These are phyloP conservation scores for Candida insectorum DNA, from an alignment of 805 yeast genomes.

Conservation along the genomic window DNA sequence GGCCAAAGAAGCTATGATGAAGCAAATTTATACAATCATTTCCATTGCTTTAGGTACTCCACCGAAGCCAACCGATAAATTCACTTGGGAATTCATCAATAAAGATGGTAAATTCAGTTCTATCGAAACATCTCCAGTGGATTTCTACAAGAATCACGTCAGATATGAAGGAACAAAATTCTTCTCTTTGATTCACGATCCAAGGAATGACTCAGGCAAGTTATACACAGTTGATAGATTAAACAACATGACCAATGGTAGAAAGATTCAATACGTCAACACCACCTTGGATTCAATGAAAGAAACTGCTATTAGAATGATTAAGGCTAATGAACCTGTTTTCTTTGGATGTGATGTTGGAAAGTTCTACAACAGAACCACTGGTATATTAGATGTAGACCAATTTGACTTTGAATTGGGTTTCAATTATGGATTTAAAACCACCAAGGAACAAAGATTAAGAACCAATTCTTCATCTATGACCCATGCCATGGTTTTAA, in stretches of 20 bases:
- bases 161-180: constrained; percentile 48
- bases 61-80: constrained; percentile 64
- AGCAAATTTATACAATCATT: constrained; percentile 62
- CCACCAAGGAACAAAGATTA: constrained; percentile 65
- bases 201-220: constrained; percentile 66
- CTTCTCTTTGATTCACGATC: constrained; percentile 77
- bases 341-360: constrained; percentile 93
- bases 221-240: constrained; percentile 70
- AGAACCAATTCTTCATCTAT: constrained; percentile 67
- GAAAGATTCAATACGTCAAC: constrained; percentile 68
- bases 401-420: constrained; percentile 64
- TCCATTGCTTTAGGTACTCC: constrained; percentile 75
- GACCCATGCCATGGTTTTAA: constrained; percentile 90
- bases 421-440: constrained; percentile 50
- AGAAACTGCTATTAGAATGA: constrained; percentile 59
- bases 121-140: constrained; percentile 59
- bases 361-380: constrained; percentile 56
- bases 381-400: constrained; percentile 72
- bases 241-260: constrained; percentile 71
- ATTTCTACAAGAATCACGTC: constrained; percentile 57
- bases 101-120: constrained; percentile 59
- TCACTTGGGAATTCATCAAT: constrained; percentile 73
- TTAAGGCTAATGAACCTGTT: constrained; percentile 72
- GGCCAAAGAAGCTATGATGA: constrained; percentile 44
- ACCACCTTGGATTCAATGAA: constrained; percentile 58